These are phyloP conservation scores for Teratosphaeria viscida DNA, from an alignment of 2,329 filamentous ascomycete species.

Conservation along the genomic window DNA sequence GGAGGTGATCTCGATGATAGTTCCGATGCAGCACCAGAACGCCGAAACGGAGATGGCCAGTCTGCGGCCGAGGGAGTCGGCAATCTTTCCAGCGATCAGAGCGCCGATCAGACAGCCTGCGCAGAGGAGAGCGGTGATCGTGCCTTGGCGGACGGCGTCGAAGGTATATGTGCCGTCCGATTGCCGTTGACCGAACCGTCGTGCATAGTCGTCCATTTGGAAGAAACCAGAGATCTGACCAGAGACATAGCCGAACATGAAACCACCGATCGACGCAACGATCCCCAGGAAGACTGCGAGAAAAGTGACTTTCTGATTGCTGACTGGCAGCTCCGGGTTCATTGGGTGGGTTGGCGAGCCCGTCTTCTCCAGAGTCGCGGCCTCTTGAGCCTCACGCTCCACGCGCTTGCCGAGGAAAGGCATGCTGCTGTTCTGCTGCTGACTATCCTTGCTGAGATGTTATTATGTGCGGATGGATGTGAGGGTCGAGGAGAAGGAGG, in stretches of 20 bases:
- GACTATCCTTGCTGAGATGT: not conserved
- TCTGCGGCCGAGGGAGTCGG: conserved; percentile 52
- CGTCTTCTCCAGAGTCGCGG: conserved; percentile 22
- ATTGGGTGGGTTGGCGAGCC: conserved; percentile 10
- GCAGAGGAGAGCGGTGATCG: conserved; percentile 50
- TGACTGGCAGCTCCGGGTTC: conserved; percentile 6
- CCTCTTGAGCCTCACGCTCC: conserved; percentile 21
- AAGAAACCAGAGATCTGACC: conserved; percentile 54
- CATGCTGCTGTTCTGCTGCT: conserved; percentile 8
- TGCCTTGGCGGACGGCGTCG: conserved; percentile 50
- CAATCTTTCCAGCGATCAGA: conserved; percentile 47
- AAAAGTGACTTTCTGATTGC: conserved; percentile 22
- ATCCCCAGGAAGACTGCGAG: conserved; percentile 43
- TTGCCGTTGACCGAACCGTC: conserved; percentile 40
- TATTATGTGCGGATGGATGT: not conserved
- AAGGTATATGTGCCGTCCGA: conserved; percentile 35
- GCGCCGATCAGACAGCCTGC: conserved; percentile 50
- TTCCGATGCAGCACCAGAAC: conserved; percentile 54
- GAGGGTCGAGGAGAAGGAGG: not conserved
- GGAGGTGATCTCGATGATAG: conserved; percentile 1
- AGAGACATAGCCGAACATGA: conserved; percentile 47
- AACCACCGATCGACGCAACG: conserved; percentile 46
- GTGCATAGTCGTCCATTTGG: conserved; percentile 46
- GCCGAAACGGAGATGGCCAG: conserved; percentile 52
- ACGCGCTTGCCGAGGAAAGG: conserved; percentile 23